Evolutionary conservation across 345 rosid species (phyloP), one percentile per base, ranked within the genome.

Genomic region (Turritis glabra): DNA sequence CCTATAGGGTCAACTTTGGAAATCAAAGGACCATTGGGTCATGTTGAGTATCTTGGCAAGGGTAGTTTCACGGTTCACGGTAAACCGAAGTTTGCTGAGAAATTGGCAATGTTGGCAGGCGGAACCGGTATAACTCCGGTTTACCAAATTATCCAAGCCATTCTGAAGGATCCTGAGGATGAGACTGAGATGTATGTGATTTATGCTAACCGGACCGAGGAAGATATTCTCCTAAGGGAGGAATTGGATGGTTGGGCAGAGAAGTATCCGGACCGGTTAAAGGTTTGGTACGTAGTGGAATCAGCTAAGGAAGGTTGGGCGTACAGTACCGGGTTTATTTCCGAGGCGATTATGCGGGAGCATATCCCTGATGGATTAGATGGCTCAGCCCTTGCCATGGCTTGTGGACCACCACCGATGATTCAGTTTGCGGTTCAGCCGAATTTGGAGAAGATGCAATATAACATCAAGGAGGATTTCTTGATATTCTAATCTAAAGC

Each of bases 331-430:
- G 99, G 99, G 21, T 85, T 79, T 83, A 48, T 95, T 47, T 87
- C 86, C 2, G 97, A 92, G 68, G 78, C 33, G 13, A 77, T 91
- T 53, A 50, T 95, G 64, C 64, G 96, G 23, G 90, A 84, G 25
- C 97, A 87, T 57, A 25, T 89, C 1, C 97, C 97, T 0, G 81
- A 74, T 13, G 97, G 97, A 21, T 79, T 83, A 9, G 76, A 75
- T 2, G 96, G 88, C 3, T 67, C 84, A 5, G 7, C 78, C 1
- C 78, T 91, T 26, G 99, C 97, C 0, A 72, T 95, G 81, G 87
- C 92, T 0, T 95, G 97, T 52, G 99, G 99, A 10, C 97, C 99
- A 3, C 99, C 99, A 0, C 92, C 96, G 0, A 91, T 95, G 99
- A 91, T 94, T 66, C 95, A 95, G 67, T 95, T 86, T 38, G 92